Evolutionary conservation across 345 rosid species (phyloP).

Genomic region (Hypericum androsaemum): DNA sequence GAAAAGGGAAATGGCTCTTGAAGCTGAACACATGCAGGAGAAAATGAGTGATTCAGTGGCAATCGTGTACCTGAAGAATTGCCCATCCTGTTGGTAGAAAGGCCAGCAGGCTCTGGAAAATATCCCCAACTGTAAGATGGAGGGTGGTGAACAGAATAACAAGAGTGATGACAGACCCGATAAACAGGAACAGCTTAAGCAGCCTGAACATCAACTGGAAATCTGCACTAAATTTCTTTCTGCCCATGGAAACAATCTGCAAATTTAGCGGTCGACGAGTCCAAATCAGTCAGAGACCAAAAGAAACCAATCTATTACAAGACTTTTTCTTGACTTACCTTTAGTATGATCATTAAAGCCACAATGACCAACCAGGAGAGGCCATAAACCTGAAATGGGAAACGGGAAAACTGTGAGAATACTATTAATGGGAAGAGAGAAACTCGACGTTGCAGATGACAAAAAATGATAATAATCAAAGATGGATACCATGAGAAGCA

Average conservation of each 20-base stretch:
- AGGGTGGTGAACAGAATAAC: slow-evolving; percentile 63
- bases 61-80: slow-evolving; percentile 47
- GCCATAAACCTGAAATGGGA: slow-evolving; percentile 57
- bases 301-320: not conserved
- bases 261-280: slow-evolving; percentile 1
- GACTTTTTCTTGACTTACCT: slow-evolving; percentile 31
- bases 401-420: slow-evolving; percentile 10
- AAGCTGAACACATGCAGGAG: not conserved
- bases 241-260: slow-evolving; percentile 89
- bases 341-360: slow-evolving; percentile 63
- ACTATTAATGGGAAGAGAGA: not conserved
- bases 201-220: slow-evolving; percentile 96
- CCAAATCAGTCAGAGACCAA: not conserved
- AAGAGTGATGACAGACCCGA: slow-evolving; percentile 47
- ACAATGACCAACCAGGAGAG: slow-evolving; percentile 89
- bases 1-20: not conserved
- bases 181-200: slow-evolving; percentile 59
- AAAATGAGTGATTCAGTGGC: not conserved
- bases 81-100: slow-evolving; percentile 94
- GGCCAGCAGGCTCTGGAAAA: slow-evolving; percentile 74
- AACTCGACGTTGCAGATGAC: not conserved
- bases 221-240: slow-evolving; percentile 93
- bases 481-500: no score
- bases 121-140: slow-evolving; percentile 71
- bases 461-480: no score